Evolutionary conservation across 768 basidiomycete genomes (phyloP).

Genomic region (Boletales sp.): DNA sequence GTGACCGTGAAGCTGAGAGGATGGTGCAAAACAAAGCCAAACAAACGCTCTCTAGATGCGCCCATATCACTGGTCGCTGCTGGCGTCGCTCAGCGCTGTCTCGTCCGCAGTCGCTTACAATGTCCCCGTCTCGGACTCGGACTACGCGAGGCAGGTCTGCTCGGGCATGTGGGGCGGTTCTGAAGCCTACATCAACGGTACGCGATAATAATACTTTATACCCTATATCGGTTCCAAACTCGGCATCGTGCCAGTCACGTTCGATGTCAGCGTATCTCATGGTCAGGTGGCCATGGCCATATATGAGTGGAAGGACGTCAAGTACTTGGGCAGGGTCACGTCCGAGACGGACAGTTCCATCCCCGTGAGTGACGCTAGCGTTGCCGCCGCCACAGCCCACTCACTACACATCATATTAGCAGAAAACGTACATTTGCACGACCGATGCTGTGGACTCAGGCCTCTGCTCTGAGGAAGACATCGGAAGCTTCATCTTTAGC

Average conservation of each 20-base stretch:
- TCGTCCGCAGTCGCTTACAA: slow-evolving; percentile 49
- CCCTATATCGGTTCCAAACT: slow-evolving; percentile 16
- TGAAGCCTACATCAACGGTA: slow-evolving; percentile 83
- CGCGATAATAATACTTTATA: slow-evolving; percentile 8
- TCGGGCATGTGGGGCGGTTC: slow-evolving; percentile 90
- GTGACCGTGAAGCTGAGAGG: slow-evolving; percentile 8
- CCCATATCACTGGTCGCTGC: slow-evolving; percentile 13
- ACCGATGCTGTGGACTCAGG: slow-evolving; percentile 68
- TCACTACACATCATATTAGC: slow-evolving; percentile 31
- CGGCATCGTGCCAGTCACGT: slow-evolving; percentile 53
- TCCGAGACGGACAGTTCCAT: slow-evolving; percentile 49
- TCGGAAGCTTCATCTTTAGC: slow-evolving; percentile 89
- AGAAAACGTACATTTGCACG: slow-evolving; percentile 96
- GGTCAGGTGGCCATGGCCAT: slow-evolving; percentile 93
- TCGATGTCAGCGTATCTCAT: slow-evolving; percentile 61
- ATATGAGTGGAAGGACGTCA: slow-evolving; percentile 91
- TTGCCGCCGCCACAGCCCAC: slow-evolving; percentile 11
- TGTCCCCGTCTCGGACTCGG: slow-evolving; percentile 67
- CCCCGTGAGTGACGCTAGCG: slow-evolving; percentile 51
- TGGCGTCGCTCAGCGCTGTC: slow-evolving; percentile 29
- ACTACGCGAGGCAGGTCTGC: slow-evolving; percentile 87
- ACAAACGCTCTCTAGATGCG: slow-evolving; percentile 26
- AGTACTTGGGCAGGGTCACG: slow-evolving; percentile 74
- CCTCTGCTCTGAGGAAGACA: slow-evolving; percentile 61
- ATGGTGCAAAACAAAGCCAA: slow-evolving; percentile 20